A percentile compares a stretch with the other conserved stretches of the same genome.
Evolutionary conservation across 768 basidiomycete species (phyloP).

Genomic region (Amanita jacksonii): DNA sequence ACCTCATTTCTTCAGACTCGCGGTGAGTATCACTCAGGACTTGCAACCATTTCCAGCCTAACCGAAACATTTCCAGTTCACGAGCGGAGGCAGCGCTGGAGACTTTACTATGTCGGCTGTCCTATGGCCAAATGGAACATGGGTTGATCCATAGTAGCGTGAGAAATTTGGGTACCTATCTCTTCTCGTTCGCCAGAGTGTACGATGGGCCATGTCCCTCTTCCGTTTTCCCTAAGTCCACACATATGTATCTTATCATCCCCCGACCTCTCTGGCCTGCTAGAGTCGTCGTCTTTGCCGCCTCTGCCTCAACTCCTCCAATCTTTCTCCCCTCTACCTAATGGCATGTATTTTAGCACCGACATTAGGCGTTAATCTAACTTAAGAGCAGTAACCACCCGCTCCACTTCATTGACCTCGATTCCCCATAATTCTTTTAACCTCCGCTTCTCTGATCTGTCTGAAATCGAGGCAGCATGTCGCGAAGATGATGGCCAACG

Average conservation of each 20-base stretch:
- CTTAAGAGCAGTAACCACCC: conserved; percentile 52
- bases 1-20: conserved; percentile 73
- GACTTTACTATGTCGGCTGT: conserved; percentile 79
- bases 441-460: conserved; percentile 69
- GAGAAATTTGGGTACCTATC: neutral
- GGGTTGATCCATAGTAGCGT: conserved; percentile 57
- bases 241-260: conserved; percentile 72
- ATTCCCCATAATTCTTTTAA: conserved; percentile 66
- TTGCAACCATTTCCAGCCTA: conserved; percentile 2
- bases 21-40: conserved; percentile 38
- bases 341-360: conserved; percentile 38
- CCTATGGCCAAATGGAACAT: conserved; percentile 73
- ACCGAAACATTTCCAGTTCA: conserved; percentile 29
- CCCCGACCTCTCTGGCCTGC: conserved; percentile 54
- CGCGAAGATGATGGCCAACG: conserved; percentile 74
- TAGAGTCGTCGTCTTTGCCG: conserved; percentile 52
- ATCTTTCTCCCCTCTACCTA: conserved; percentile 75
- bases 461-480: conserved; percentile 63
- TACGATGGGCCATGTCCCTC: conserved; percentile 20
- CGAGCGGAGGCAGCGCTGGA: conserved; percentile 36
- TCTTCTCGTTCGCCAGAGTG: neutral
- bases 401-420: conserved; percentile 63
- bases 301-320: conserved; percentile 67
- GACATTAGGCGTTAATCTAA: conserved; percentile 1
- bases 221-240: conserved; percentile 73